A percentile compares a stretch with the other conserved stretches of the same genome.
phyloP scores from a whole-genome alignment of 805 yeast species.

The Teunomyces pallodes region DNA sequence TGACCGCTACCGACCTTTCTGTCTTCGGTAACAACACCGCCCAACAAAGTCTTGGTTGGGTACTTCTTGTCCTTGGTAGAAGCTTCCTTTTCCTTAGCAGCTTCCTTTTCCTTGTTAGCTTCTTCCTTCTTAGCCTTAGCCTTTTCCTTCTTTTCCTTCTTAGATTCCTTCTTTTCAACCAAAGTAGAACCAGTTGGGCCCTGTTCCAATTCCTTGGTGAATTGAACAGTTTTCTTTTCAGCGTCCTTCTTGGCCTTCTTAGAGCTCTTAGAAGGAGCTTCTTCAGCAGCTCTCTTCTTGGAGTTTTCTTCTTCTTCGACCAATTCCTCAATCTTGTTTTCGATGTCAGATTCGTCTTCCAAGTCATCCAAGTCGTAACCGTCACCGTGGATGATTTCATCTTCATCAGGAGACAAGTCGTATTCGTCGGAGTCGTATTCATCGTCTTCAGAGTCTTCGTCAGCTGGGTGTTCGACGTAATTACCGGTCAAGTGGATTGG shows the following conservation, averaged over 20 bases:
- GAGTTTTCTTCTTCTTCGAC: conserved; percentile 54
- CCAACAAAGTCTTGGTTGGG: conserved; percentile 78
- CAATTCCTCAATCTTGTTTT: conserved; percentile 71
- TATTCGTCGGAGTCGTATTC: conserved; percentile 54
- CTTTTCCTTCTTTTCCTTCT: conserved; percentile 20
- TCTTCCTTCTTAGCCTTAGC: conserved; percentile 16
- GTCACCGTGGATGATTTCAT: conserved; percentile 58
- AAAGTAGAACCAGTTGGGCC: conserved; percentile 72
- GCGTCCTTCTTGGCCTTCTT: conserved; percentile 25
- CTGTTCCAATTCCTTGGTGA: conserved; percentile 87
- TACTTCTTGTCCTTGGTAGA: conserved; percentile 44
- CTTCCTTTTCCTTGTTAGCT: conserved; percentile 21
- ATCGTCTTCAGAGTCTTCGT: conserved; percentile 57
- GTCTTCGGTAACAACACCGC: conserved; percentile 94
- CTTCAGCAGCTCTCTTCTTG: conserved; percentile 37
- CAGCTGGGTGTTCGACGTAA: conserved; percentile 94
- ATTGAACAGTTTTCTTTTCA: conserved; percentile 75
- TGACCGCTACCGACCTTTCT: conserved; percentile 86
- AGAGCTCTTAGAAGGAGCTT: conserved; percentile 28
- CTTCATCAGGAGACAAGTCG: conserved; percentile 76
- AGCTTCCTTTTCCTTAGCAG: conserved; percentile 10
- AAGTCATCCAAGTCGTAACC: conserved; percentile 57
- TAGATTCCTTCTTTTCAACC: conserved; percentile 23
- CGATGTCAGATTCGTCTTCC: conserved; percentile 69
- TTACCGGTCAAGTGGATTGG: conserved; percentile 91